phyloP scores from a whole-genome alignment of 306 rosid genomes.

The Rosa rugosa region DNA sequence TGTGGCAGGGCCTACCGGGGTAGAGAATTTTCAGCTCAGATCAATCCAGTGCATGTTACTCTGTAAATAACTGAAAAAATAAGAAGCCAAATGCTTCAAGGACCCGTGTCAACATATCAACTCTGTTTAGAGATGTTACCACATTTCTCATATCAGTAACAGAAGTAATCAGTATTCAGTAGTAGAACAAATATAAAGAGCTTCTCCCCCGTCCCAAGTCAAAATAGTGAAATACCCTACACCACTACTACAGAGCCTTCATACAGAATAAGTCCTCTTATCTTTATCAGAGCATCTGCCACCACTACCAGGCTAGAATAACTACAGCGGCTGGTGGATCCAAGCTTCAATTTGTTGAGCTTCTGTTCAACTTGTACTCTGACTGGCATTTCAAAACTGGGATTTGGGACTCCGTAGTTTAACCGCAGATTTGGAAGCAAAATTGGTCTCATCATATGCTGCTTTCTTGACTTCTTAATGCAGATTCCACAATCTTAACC shows the following conservation, averaged over 20 bases:
- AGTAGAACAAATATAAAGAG: neutral
- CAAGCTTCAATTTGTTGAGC: neutral
- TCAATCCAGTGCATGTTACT: constrained; percentile 3
- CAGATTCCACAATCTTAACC: constrained; percentile 72
- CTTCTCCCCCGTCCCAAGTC: neutral
- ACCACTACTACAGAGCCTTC: neutral
- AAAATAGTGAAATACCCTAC: neutral
- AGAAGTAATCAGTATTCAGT: neutral
- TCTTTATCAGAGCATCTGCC: neutral
- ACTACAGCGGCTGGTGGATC: neutral
- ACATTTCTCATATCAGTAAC: neutral
- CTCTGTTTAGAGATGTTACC: neutral
- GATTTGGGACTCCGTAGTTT: neutral
- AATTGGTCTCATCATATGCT: constrained; percentile 35
- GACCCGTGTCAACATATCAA: neutral
- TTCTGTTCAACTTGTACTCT: neutral
- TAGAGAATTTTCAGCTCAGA: neutral
- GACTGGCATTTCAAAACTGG: neutral
- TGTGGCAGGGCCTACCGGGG: neutral
- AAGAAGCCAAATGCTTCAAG: neutral
- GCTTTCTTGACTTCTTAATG: constrained; percentile 50
- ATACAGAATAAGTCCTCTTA: neutral
- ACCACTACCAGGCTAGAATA: neutral
- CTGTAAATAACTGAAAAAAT: neutral
- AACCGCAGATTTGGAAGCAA: constrained; percentile 9